phyloP scores from a whole-genome alignment of 177 flowering plant genomes.

The Telopea speciosissima region DNA sequence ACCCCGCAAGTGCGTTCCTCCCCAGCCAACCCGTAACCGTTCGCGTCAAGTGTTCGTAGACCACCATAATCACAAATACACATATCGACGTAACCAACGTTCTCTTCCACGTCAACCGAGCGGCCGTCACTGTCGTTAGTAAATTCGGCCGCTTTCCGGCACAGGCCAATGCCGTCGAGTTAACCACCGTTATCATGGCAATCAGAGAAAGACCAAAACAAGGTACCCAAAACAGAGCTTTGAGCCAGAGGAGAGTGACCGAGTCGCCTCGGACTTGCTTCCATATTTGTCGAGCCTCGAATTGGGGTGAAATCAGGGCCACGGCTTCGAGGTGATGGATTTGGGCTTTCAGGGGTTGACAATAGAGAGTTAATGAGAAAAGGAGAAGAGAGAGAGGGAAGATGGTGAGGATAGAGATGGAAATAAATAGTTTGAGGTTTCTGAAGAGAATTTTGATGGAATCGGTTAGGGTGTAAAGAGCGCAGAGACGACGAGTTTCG shows the following conservation, averaged over 20 bases:
- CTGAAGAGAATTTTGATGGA: constrained; percentile 12
- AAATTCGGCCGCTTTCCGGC: constrained; percentile 13
- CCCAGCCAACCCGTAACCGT: background rate
- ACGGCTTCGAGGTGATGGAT: constrained; percentile 33
- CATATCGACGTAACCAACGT: constrained; percentile 28
- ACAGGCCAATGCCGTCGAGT: constrained; percentile 15
- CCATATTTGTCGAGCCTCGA: constrained; percentile 34
- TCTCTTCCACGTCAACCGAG: constrained; percentile 24
- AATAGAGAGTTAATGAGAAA: constrained; percentile 23
- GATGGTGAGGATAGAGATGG: constrained; percentile 12
- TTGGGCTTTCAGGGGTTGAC: constrained; percentile 23
- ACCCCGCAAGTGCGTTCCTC: background rate
- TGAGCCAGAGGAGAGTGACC: constrained; percentile 27
- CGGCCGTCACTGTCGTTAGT: constrained; percentile 15
- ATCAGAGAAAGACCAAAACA: constrained; percentile 33
- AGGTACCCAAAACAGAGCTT: constrained; percentile 29
- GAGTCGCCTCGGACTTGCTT: constrained; percentile 31
- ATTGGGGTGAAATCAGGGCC: constrained; percentile 21
- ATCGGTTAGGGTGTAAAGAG: constrained; percentile 1
- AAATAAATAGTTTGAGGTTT: constrained; percentile 5
- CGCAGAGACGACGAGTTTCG: background rate
- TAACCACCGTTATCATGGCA: constrained; percentile 28
- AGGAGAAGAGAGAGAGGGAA: constrained; percentile 44
- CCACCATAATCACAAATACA: constrained; percentile 20
- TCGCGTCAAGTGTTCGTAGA: constrained; percentile 13